Base-by-base conservation (phyloP, 768 basidiomycete species). In the Megacollybia marginata region DNA sequence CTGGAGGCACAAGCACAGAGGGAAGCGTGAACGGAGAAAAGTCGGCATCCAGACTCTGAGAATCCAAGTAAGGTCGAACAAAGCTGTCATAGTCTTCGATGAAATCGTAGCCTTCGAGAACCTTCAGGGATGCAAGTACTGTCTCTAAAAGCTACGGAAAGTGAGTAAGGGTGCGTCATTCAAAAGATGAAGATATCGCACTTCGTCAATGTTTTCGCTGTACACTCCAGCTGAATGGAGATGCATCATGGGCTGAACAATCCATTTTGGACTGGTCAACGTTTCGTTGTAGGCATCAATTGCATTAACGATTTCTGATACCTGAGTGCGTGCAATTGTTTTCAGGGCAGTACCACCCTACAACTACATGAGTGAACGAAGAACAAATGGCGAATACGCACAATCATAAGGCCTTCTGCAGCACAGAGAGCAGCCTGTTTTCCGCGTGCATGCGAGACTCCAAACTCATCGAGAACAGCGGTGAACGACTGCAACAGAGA, bases 401-500 rank as follows among this genome's bases (percentile, higher is more conserved):
- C 83, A 50, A 88, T 84, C 63, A 92, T 78, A 0, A 92, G 67
- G 9, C 87, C 87, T 64, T 92, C 90, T 5, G 80, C 84, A 9
- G 88, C 87, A 63, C 89, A 89, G 9, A 89, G 65, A 0, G 84
- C 88, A 0, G 90, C 88, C 43, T 80, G 76, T 64, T 89, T 85
- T 2, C 87, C 90, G 15, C 91, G 80, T n/a, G 84, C 81, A 55
- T 86, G 82, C 4, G 90, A 91, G 2, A 90, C 88, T 44, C 87
- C 88, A 49, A 93, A 91, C 60, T 93, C 92, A 59, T 92, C 89
- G 16, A 96, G 71, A 3, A 95, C 94, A 1, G 85, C 75, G 2
- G 83, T 81, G 63, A 96, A 90, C 0, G 92, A 87, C 54, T 85
- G 82, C 20, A 96, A 74, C 28, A 96, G 78, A 7, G 82, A 75